Evolutionary conservation across 768 basidiomycete genomes (phyloP).

Genomic region (Boletus pseudopeckii): DNA sequence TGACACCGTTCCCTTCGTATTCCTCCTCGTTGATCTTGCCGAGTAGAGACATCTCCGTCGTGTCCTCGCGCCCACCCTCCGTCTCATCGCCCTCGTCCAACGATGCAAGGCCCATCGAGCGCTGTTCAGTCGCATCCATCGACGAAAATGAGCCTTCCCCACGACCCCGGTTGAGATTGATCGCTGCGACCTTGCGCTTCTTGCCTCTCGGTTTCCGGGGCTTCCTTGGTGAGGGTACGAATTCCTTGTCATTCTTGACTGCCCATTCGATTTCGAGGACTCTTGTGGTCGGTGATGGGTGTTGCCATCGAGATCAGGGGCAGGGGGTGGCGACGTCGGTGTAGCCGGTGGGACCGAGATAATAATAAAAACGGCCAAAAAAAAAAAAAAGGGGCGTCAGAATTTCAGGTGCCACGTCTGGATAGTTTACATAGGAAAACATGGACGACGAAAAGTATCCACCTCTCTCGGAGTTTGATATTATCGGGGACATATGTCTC

Average conservation of each 20-base stretch:
- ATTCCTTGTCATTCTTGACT: slow-evolving; percentile 57
- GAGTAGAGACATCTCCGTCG: slow-evolving; percentile 10
- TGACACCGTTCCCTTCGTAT: slow-evolving; percentile 23
- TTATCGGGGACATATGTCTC: slow-evolving; percentile 85
- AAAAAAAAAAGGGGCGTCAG: slow-evolving; percentile 41
- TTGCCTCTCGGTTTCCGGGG: slow-evolving; percentile 33
- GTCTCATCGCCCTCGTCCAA: slow-evolving; percentile 41
- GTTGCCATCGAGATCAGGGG: slow-evolving; percentile 1
- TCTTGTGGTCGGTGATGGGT: slow-evolving; percentile 34
- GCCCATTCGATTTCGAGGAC: slow-evolving; percentile 83
- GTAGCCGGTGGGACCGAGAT: neutral
- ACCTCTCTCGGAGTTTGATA: slow-evolving; percentile 83
- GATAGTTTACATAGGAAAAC: slow-evolving; percentile 60
- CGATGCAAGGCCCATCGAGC: slow-evolving; percentile 19
- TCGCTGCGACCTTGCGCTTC: slow-evolving; percentile 29
- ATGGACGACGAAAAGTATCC: slow-evolving; percentile 66
- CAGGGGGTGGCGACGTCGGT: neutral
- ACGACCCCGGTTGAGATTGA: slow-evolving; percentile 7
- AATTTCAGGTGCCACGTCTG: slow-evolving; percentile 30
- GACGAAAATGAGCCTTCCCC: slow-evolving; percentile 18
- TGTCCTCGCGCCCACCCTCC: slow-evolving; percentile 18
- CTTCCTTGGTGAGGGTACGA: slow-evolving; percentile 54
- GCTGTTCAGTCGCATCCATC: slow-evolving; percentile 5
- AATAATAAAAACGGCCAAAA: neutral
- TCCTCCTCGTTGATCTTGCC: slow-evolving; percentile 27